Evolutionary conservation across 169 alveolate genomes (phyloP), one percentile per base, ranked within the genome.

Genomic region (Babesia caballi): DNA sequence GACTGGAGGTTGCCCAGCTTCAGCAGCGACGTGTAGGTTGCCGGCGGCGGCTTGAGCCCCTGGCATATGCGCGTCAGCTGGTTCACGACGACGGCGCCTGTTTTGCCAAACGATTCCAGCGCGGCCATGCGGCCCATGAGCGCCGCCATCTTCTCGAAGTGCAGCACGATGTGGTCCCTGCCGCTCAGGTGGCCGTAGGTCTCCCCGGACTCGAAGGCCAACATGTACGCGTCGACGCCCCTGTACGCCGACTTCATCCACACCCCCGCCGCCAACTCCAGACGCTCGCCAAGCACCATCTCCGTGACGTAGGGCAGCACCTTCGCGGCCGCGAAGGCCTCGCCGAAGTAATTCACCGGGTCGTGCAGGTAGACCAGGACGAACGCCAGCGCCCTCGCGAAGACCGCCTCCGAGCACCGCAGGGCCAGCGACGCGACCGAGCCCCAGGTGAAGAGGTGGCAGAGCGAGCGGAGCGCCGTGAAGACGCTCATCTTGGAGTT

Each of bases 291-390:
- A 32, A 49, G 35, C 47, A 71, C 7, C 25, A 58, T 7, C 41
- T 49, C 33, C 17, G 66, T 23, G 12, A 71, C 12, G n/a, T 41
- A 33, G 6, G 70, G 70, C 52, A 78, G 52, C 32, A 60, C 30
- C 36, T 52, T 68, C 14, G 83, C 60, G 15, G 83, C 52, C 36
- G 57, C 58, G 38, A 28, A 58, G 4, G 83, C 82, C 49, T 78
- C 87, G 15, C 82, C 83, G 46, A 78, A 69, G 57, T 68, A 78
- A 23, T 60, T 50, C 21, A 78, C 59, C 4, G 82, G 87, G 53
- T 78, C 87, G 56, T 78, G 87, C 41, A 78, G 28, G 25, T 78
- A 78, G 5, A 78, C 58, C 40, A 78, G 66, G 17, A 71, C 74
- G 30, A 61, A 32, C 1, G 67, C 63, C 42, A 78, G 28, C 67